A percentile compares a stretch with the other conserved stretches of the same genome.
Evolutionary conservation across 2,329 filamentous ascomycete genomes (phyloP).

Genomic region (Dactylellina sp.): DNA sequence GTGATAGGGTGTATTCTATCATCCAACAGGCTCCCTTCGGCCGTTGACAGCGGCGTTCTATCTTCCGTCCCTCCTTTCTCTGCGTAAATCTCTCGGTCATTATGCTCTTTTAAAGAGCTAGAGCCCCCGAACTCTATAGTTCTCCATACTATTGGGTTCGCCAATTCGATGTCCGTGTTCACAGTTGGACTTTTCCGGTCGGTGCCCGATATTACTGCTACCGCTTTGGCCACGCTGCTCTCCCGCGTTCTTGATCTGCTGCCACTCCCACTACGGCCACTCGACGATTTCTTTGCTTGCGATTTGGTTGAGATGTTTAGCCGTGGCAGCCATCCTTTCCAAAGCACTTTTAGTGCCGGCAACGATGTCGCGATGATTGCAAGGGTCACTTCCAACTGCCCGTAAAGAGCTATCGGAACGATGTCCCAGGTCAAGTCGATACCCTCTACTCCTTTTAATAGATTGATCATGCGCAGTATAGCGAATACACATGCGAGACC

Average conservation of each 20-base stretch:
- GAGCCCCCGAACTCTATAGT: conserved; percentile 25
- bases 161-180: conserved; percentile 31
- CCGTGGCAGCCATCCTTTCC: conserved; percentile 32
- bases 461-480: conserved; percentile 34
- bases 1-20: conserved; percentile 9
- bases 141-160: conserved; percentile 15
- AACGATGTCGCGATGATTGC: conserved; percentile 41
- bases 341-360: conserved; percentile 36
- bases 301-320: conserved; percentile 1
- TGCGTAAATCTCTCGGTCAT: background rate
- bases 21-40: conserved; percentile 26
- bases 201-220: background rate
- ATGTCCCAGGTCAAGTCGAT: conserved; percentile 48
- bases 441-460: conserved; percentile 35
- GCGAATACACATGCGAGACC: conserved; percentile 38
- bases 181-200: background rate
- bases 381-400: conserved; percentile 42
- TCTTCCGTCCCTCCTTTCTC: background rate
- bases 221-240: conserved; percentile 14
- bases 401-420: conserved; percentile 33
- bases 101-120: background rate
- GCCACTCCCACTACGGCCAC: conserved; percentile 13
- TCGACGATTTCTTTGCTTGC: conserved; percentile 15
- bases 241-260: conserved; percentile 16
- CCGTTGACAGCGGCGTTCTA: conserved; percentile 15